Conservation (phyloP, 139 green algal genomes). For the Picochlorum sp. region DNA sequence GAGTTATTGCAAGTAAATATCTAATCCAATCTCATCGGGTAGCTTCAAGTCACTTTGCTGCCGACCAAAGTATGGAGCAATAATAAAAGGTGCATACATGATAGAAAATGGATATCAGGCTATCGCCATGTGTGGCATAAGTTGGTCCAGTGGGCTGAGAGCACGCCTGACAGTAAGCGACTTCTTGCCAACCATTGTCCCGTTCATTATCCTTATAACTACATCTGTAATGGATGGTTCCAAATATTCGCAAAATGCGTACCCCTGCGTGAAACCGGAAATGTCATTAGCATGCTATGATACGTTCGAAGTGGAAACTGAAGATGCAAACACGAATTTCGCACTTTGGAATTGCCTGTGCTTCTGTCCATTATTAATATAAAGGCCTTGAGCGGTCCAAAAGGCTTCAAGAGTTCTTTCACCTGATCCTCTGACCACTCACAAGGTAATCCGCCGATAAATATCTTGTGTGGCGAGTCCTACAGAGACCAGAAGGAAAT, state of each 20-base stretch:
- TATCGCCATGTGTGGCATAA: too few species aligned
- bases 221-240: slow-evolving; percentile 47
- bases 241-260: slow-evolving; percentile 71
- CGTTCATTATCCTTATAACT: slow-evolving; percentile 58
- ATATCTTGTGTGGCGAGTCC: slow-evolving; percentile 73
- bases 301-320: background rate
- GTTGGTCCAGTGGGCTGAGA: too few species aligned
- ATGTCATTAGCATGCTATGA: too few species aligned
- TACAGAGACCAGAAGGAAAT: too few species aligned
- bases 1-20: too few species aligned
- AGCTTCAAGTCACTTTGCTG: too few species aligned
- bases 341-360: slow-evolving; percentile 73
- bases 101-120: too few species aligned
- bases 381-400: slow-evolving; percentile 58
- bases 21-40: too few species aligned
- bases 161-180: slow-evolving; percentile 53
- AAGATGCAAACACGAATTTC: slow-evolving; percentile 7
- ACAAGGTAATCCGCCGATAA: slow-evolving; percentile 67
- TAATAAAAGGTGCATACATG: too few species aligned
- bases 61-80: too few species aligned
- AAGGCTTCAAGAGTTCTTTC: slow-evolving; percentile 62
- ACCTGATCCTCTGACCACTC: slow-evolving; percentile 68
- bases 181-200: slow-evolving; percentile 47
- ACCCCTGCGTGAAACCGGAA: too few species aligned
- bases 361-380: slow-evolving; percentile 78